Evolutionary conservation across 2,329 filamentous ascomycete species (phyloP).

Genomic region (Diaporthe sp.): DNA sequence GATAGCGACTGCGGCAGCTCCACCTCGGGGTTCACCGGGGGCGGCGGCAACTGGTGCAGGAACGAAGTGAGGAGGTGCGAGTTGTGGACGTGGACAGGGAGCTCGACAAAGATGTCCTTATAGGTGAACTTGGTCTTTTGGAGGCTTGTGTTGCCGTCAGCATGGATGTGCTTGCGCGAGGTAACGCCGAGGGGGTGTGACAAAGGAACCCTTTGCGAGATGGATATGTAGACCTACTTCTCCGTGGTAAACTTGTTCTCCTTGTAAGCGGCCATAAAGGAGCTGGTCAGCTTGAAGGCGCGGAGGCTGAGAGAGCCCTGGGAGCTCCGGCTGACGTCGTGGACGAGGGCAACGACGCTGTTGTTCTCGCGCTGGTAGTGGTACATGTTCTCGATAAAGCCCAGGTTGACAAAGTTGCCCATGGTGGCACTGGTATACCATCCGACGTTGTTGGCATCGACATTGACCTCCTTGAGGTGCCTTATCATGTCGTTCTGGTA

Average conservation of each 20-base stretch:
- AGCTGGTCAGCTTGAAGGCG: slow-evolving; percentile 89
- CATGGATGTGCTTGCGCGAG: not conserved
- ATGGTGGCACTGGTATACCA: slow-evolving; percentile 99
- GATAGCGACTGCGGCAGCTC: slow-evolving; percentile 84
- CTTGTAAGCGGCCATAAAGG: slow-evolving; percentile 93
- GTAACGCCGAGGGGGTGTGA: not conserved
- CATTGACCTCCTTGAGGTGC: slow-evolving; percentile 95
- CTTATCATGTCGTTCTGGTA: slow-evolving; percentile 99
- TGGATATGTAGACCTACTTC: slow-evolving; percentile 70
- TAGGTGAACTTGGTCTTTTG: slow-evolving; percentile 95
- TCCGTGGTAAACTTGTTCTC: slow-evolving; percentile 98
- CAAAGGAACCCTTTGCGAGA: not conserved
- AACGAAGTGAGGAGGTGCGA: slow-evolving; percentile 96
- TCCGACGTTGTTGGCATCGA: slow-evolving; percentile 97
- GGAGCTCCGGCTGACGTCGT: slow-evolving; percentile 95
- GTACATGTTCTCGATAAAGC: slow-evolving; percentile 97
- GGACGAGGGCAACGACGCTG: slow-evolving; percentile 87
- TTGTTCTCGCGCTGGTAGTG: slow-evolving; percentile 98
- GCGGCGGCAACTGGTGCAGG: slow-evolving; percentile 88
- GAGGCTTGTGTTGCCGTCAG: slow-evolving; percentile 69
- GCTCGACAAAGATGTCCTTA: slow-evolving; percentile 92
- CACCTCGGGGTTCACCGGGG: slow-evolving; percentile 75
- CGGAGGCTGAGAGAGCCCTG: slow-evolving; percentile 91
- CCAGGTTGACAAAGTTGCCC: slow-evolving; percentile 96
- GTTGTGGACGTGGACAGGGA: slow-evolving; percentile 93